Base-by-base conservation (phyloP, 768 basidiomycete species). In the Trametes punicea region DNA sequence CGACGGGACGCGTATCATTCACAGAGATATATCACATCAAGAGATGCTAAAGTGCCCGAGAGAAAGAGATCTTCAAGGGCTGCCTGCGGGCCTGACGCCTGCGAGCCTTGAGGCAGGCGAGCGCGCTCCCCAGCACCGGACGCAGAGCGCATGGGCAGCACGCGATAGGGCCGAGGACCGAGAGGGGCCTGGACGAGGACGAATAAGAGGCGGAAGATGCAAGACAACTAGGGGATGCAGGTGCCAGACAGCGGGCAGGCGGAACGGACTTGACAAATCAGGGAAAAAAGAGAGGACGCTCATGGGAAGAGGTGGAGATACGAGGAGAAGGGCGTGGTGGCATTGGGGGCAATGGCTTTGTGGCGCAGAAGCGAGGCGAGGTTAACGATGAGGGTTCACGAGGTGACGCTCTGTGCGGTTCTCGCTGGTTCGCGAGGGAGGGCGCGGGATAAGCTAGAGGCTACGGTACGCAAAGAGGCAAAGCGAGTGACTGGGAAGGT, bases 301-400 rank as follows among this genome's bases (percentile, higher is more conserved):
- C 34, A n/a, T 36, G 42, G 15, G 33, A 7, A 34, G 20, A 18
- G 51, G 41, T 30, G 51, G 31, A 23, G 44, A 45, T n/a, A 53
- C 27, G 34, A 36, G 49, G 49, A 46, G 51, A 45, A 53, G 51
- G 42, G 42, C 51, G 51, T 45, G 42, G 51, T 53, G 51, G 42
- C 11, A 21, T 21, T 34, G 53, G 36, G 52, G 47, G 52, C 52
- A 31, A 54, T 30, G 34, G 56, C 57, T 36, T 62, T 62, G 61
- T 62, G 61, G 61, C 61, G 61, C 30, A 62, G 61, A 62, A 62
- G 61, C 51, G 56, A 38, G 16, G 39, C 10, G 41, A 36, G 30
- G 42, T 26, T 51, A 36, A 46, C 42, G 51, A 53, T 23, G 46
- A 31, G 20, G 11, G 15, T 11, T 44, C 15, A 23, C 8, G 25